Evolutionary conservation across 176 grass and related monocot species (phyloP), one percentile per base, ranked within the genome.

Genomic region (Dendrocalamus sinicus): DNA sequence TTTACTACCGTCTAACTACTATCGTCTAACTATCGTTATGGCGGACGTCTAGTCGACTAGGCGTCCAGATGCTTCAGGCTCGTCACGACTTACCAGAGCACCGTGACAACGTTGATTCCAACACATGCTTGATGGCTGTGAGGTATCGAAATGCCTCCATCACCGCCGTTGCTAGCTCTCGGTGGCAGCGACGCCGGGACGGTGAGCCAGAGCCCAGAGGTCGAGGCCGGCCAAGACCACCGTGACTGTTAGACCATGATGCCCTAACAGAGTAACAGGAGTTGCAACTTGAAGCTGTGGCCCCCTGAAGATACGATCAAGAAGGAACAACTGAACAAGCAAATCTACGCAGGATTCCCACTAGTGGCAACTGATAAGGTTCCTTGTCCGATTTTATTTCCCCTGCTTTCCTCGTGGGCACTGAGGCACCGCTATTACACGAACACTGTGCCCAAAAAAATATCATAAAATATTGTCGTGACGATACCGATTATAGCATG

Each of bases 321-420:
- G 57, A 35, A 10, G 9, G 16, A 82, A 32, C 78, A 57, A 37
- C 84, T 10, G 57, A 90, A 9, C 84, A 83, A 12, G 73, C 73
- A 82, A 66, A 90, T 72, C 73, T 83, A 66, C 55, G 24, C 6
- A 20, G 73, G 88, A 90, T 81, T 81, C 58, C 77, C 85, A 75
- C 85, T 87, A 46, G 77, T 54, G 77, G 77, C 16, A 81, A 65
- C 58, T 32, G 77, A 81, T 75, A 57, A 73, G 70, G 77, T 46
- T 87, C 53, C 75, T 61, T 57, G 78, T 81, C 58, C n/a, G 30
- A 32, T 75, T 75, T 75, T 35, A 50, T 20, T 35, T 37, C 8
- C 48, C 26, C 47, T 11, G 48, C 28, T 4, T 75, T 30, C 28
- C 72, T 75, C 28, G 7, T 75, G 72, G 7, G 45, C 50, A 57